phyloP scores from a whole-genome alignment of 352 stramenopile species.

The Halophytophthora polymorphica region DNA sequence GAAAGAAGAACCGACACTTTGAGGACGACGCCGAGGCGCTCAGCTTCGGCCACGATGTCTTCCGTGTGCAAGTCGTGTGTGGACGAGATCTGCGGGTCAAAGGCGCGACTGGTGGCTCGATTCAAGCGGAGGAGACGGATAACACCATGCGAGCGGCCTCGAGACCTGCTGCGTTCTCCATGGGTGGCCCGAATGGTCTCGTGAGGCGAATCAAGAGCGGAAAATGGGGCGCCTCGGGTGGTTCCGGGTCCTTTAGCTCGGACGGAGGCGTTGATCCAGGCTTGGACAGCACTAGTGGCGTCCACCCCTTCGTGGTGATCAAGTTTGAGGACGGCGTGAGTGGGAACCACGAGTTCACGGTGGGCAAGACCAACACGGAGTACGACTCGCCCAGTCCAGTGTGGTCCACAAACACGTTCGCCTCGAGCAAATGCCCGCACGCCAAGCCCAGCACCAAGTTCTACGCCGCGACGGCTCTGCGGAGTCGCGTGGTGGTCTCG shows the following conservation, averaged over 20 bases:
- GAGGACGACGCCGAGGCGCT: constrained; percentile 78
- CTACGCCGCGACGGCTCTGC: constrained; percentile 47
- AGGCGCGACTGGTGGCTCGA: constrained; percentile 1
- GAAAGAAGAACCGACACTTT: constrained; percentile 76
- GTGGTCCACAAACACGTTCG: constrained; percentile 71
- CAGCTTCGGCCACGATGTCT: constrained; percentile 73
- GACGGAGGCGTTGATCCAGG: constrained; percentile 18
- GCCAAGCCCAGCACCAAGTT: constrained; percentile 61
- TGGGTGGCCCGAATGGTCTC: constrained; percentile 40
- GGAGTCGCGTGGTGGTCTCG: constrained; percentile 60
- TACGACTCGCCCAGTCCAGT: constrained; percentile 68
- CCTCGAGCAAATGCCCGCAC: constrained; percentile 54
- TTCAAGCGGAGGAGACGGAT: constrained; percentile 18
- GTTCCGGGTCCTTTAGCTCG: constrained; percentile 18
- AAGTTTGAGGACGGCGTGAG: constrained; percentile 56
- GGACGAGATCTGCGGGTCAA: constrained; percentile 42
- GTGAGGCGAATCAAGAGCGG: constrained; percentile 71
- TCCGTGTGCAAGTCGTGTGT: constrained; percentile 67
- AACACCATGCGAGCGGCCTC: constrained; percentile 13
- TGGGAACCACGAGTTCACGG: constrained; percentile 50
- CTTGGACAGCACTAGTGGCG: constrained; percentile 11
- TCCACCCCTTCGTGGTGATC: constrained; percentile 75
- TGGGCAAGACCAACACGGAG: constrained; percentile 86
- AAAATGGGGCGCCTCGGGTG: constrained; percentile 45
- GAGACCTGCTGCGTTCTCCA: constrained; percentile 52